Conservation (phyloP, 208 protist genomes). For the Leishmania amazonensis region DNA sequence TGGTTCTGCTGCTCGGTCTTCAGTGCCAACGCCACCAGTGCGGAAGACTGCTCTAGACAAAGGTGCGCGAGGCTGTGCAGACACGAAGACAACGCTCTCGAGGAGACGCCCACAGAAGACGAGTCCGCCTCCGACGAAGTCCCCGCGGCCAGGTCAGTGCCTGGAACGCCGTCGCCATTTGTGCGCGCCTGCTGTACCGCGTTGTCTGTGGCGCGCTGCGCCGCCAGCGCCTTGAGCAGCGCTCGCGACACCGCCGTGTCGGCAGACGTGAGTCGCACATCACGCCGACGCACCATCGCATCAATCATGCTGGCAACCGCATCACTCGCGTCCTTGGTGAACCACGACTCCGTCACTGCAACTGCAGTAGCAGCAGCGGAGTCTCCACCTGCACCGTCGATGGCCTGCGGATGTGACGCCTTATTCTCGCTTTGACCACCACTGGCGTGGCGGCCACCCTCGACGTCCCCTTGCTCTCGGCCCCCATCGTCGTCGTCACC, state of each 20-base stretch:
- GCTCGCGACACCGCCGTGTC: slow-evolving; percentile 27
- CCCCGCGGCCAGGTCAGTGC: not conserved
- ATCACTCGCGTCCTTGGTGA: slow-evolving; percentile 18
- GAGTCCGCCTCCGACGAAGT: not conserved
- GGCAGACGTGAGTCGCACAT: slow-evolving; percentile 24
- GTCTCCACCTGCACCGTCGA: not conserved
- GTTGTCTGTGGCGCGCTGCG: slow-evolving; percentile 21
- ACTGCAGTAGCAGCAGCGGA: not conserved
- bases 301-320: slow-evolving; percentile 28
- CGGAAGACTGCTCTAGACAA: slow-evolving; percentile 30
- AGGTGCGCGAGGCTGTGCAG: slow-evolving; percentile 30
- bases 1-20: slow-evolving; percentile 22
- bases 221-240: slow-evolving; percentile 19
- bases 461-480: not conserved
- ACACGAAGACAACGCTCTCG: slow-evolving; percentile 21
- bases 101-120: not conserved
- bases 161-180: not conserved
- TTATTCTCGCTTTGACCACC: not conserved
- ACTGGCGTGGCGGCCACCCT: not conserved
- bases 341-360: slow-evolving; percentile 11
- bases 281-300: slow-evolving; percentile 25
- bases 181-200: not conserved
- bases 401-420: not conserved
- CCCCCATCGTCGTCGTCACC: not conserved
- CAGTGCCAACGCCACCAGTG: slow-evolving; percentile 25